Evolutionary conservation across 192 early-diverging fungal species (phyloP).

Genomic region (Pilaira anomala): DNA sequence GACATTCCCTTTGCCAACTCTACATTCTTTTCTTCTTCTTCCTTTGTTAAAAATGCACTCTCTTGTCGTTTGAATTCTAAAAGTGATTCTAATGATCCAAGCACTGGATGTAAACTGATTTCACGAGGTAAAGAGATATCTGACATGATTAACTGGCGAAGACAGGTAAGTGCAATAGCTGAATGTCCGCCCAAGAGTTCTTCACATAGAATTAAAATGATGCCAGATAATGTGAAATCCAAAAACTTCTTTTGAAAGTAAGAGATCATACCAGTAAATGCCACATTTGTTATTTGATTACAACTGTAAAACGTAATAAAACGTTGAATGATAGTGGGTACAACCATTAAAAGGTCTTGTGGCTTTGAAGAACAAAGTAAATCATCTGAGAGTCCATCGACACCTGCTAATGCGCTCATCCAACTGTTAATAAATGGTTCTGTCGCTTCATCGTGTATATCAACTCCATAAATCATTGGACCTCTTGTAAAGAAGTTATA

Average conservation of each 20-base stretch:
- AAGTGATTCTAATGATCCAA: constrained; percentile 16
- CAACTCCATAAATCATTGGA: constrained; percentile 20
- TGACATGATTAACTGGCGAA: constrained; percentile 10
- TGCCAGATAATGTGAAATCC: constrained; percentile 26
- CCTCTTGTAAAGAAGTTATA: constrained; percentile 28
- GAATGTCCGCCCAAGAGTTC: constrained; percentile 20
- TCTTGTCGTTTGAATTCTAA: constrained; percentile 10
- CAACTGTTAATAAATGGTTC: constrained; percentile 28
- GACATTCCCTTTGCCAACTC: not conserved
- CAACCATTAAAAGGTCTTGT: constrained; percentile 20
- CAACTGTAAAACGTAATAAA: constrained; percentile 20
- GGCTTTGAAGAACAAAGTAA: constrained; percentile 25
- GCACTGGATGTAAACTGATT: not conserved
- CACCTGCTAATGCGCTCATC: constrained; percentile 25
- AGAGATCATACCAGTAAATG: constrained; percentile 21
- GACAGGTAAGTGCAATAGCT: constrained; percentile 12
- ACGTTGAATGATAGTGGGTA: constrained; percentile 31
- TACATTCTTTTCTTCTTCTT: not conserved
- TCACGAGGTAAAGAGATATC: not conserved
- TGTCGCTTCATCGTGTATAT: constrained; percentile 8
- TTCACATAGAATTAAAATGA: constrained; percentile 25
- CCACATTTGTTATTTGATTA: constrained; percentile 20
- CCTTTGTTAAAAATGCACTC: not conserved
- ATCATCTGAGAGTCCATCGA: constrained; percentile 33
- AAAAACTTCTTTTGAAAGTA: constrained; percentile 34